phyloP scores from a whole-genome alignment of 2,329 filamentous ascomycete species.

The Pseudocercospora vitis region DNA sequence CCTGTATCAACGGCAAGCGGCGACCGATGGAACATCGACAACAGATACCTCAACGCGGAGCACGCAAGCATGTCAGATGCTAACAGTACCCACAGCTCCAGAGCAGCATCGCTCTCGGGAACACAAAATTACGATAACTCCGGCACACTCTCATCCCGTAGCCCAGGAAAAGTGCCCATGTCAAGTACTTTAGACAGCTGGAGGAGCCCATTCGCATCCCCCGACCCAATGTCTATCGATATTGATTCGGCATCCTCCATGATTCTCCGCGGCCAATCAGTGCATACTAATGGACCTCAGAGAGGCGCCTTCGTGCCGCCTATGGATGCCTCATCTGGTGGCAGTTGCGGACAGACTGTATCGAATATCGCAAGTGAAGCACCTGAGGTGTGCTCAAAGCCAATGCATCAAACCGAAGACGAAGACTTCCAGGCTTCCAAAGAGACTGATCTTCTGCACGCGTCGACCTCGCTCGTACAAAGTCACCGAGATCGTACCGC shows the following conservation, averaged over 20 bases:
- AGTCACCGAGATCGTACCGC: background rate
- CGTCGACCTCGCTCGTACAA: background rate
- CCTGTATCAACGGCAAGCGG: background rate
- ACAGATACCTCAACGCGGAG: background rate
- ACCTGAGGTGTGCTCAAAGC: background rate
- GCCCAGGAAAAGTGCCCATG: no score
- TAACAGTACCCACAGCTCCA: background rate
- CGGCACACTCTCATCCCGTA: no score
- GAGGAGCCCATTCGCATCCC: conserved; percentile 1
- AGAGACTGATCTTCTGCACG: background rate
- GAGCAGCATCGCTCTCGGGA: background rate
- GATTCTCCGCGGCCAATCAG: background rate
- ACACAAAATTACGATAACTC: background rate
- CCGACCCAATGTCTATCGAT: conserved; percentile 7
- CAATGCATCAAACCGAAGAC: background rate
- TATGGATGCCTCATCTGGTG: no score
- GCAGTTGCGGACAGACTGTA: no score
- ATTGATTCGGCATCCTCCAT: conserved; percentile 3
- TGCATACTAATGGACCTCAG: background rate
- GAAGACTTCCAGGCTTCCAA: background rate
- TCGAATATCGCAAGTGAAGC: background rate
- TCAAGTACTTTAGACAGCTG: background rate
- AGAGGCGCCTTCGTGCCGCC: background rate
- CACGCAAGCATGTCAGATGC: background rate
- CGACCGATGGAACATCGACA: background rate